Conservation (phyloP, 2,329 filamentous ascomycete species). For the Penicillium hesseltinei region DNA sequence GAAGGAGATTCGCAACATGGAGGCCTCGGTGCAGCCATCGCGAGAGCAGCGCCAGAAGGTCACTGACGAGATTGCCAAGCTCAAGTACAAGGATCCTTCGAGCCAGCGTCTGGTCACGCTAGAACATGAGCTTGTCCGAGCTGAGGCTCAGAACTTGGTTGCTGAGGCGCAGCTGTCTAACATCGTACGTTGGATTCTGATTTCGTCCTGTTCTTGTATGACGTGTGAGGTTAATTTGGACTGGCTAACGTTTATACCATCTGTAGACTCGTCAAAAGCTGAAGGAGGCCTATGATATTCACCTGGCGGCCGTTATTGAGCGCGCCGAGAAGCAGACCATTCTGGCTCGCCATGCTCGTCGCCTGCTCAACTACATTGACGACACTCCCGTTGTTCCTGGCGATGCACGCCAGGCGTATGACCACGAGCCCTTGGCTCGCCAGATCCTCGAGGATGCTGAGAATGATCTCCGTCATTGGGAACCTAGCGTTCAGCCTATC, state of each 20-base stretch:
- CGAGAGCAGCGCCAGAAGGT: conserved; percentile 85
- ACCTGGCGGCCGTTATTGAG: conserved; percentile 89
- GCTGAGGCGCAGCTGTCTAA: conserved; percentile 96
- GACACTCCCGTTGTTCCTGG: conserved; percentile 88
- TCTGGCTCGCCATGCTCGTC: conserved; percentile 83
- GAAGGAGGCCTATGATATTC: conserved; percentile 87
- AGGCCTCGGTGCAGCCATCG: conserved; percentile 90
- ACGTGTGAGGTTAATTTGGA: not conserved
- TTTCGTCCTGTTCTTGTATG: not conserved
- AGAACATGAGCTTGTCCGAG: conserved; percentile 93
- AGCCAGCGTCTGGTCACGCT: conserved; percentile 77
- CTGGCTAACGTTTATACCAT: conserved; percentile 8
- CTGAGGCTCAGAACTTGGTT: conserved; percentile 92
- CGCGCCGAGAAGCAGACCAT: conserved; percentile 96
- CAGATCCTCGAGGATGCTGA: conserved; percentile 92
- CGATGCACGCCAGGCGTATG: conserved; percentile 69
- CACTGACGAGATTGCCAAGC: conserved; percentile 82
- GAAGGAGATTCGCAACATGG: conserved; percentile 93
- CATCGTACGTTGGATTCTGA: conserved; percentile 60
- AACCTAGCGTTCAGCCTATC: conserved; percentile 56
- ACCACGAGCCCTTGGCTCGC: conserved; percentile 64
- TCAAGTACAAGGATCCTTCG: conserved; percentile 89
- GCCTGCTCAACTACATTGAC: conserved; percentile 80
- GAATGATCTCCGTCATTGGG: conserved; percentile 78
- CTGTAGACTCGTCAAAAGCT: conserved; percentile 85